These are phyloP conservation scores for Phytophthora pseudosyringae DNA, from an alignment of 352 stramenopile species.

Conservation along the genomic window DNA sequence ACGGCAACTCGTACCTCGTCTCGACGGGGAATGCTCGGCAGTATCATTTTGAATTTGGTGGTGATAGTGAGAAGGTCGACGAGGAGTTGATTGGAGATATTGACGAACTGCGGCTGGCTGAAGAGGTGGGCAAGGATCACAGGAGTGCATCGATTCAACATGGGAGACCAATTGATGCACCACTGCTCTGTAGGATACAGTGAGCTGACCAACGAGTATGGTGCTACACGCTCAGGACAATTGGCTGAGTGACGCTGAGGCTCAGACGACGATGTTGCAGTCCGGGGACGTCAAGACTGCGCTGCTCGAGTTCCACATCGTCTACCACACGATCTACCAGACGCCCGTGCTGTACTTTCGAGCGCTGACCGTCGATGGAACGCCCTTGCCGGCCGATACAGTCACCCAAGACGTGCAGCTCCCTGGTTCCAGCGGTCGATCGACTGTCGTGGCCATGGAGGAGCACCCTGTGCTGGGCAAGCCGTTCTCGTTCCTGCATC, in stretches of 20 bases:
- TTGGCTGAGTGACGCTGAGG: constrained; percentile 14
- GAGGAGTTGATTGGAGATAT: constrained; percentile 12
- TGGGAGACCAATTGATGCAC: not conserved
- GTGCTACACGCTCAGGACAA: constrained; percentile 5
- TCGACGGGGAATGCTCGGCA: constrained; percentile 49
- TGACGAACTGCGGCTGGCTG: constrained; percentile 20
- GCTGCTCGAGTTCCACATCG: constrained; percentile 83
- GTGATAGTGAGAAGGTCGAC: not conserved
- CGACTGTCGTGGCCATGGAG: constrained; percentile 63
- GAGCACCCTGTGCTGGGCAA: constrained; percentile 71
- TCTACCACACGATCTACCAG: constrained; percentile 81
- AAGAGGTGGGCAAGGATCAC: constrained; percentile 20
- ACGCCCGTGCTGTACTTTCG: constrained; percentile 81
- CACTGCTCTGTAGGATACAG: too few relatives aligned
- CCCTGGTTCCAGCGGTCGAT: constrained; percentile 39
- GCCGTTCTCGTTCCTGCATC: constrained; percentile 79
- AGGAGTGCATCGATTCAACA: not conserved
- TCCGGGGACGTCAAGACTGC: constrained; percentile 27
- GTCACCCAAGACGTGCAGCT: constrained; percentile 40
- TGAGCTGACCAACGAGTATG: not conserved
- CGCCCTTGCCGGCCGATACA: constrained; percentile 26
- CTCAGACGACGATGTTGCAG: not conserved
- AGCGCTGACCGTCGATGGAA: constrained; percentile 44
- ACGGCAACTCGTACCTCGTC: constrained; percentile 71
- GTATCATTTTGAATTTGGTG: not conserved